Conservation (phyloP, 1,284 basidiomycete species). For the Rhodofomes roseus region DNA sequence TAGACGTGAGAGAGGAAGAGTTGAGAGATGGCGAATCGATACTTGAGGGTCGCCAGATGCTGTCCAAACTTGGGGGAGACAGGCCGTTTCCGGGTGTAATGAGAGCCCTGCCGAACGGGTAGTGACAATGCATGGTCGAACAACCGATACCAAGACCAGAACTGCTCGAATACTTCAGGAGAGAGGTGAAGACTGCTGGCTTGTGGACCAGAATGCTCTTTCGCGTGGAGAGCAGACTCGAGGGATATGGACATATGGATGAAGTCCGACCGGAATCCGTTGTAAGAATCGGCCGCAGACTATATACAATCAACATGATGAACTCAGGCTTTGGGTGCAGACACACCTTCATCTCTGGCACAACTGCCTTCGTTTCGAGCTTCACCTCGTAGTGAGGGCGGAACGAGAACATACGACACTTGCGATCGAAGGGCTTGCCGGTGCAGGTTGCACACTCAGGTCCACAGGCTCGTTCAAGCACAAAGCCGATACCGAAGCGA, state of each 20-base stretch:
- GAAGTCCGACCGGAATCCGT: constrained; percentile 90
- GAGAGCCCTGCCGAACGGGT: constrained; percentile 83
- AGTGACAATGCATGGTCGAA: constrained; percentile 82
- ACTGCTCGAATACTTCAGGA: constrained; percentile 85
- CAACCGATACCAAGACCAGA: constrained; percentile 89
- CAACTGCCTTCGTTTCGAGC: constrained; percentile 49
- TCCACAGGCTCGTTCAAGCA: constrained; percentile 83
- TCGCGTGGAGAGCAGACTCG: constrained; percentile 45
- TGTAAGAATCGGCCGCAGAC: constrained; percentile 74
- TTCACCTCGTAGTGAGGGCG: constrained; percentile 80
- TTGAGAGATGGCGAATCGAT: constrained; percentile 76
- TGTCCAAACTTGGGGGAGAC: constrained; percentile 88
- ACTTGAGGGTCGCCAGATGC: constrained; percentile 91
- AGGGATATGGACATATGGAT: constrained; percentile 92
- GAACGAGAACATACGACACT: constrained; percentile 83
- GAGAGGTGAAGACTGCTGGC: constrained; percentile 85
- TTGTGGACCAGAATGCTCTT: constrained; percentile 17
- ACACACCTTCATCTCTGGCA: constrained; percentile 50
- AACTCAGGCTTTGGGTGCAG: not conserved
- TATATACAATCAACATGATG: constrained; percentile 19
- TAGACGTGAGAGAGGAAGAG: constrained; percentile 90
- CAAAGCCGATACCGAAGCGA: constrained; percentile 87
- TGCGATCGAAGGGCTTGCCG: constrained; percentile 67
- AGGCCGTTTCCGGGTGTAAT: constrained; percentile 70
- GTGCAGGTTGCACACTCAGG: constrained; percentile 66